Conservation (phyloP, 805 yeast genomes). For the Teunomyces atbi region DNA sequence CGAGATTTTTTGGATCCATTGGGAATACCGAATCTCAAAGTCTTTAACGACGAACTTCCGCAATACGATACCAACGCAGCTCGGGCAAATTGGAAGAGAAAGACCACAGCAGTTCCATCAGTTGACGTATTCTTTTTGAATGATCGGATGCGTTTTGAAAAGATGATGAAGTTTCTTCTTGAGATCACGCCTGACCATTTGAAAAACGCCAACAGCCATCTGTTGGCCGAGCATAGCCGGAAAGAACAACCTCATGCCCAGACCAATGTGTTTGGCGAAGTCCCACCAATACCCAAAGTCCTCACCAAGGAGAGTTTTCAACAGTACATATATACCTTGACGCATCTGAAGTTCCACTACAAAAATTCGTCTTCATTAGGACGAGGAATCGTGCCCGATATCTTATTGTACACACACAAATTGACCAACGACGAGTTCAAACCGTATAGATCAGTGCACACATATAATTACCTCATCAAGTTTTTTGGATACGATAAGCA, state of each 20-base stretch:
- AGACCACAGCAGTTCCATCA: conserved; percentile 7
- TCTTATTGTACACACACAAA: conserved; percentile 37
- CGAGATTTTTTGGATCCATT: conserved; percentile 37
- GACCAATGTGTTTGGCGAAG: conserved; percentile 20
- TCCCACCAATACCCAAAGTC: conserved; percentile 32
- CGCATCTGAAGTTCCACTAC: conserved; percentile 34
- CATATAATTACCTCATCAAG: conserved; percentile 39
- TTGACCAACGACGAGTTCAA: conserved; percentile 30
- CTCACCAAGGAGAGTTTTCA: conserved; percentile 28
- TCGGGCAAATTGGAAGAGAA: conserved; percentile 23
- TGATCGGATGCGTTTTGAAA: conserved; percentile 28
- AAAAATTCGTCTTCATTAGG: conserved; percentile 31
- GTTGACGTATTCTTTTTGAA: conserved; percentile 23
- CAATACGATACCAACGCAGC: conserved; percentile 26
- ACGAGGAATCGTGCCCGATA: conserved; percentile 37
- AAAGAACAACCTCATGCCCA: conserved; percentile 12
- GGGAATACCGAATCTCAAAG: conserved; percentile 31
- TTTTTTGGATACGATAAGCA: conserved; percentile 40
- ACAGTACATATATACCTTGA: conserved; percentile 34
- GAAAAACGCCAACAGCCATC: conserved; percentile 16
- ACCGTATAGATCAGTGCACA: conserved; percentile 29
- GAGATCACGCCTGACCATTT: conserved; percentile 30
- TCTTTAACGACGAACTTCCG: conserved; percentile 22
- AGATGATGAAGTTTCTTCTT: conserved; percentile 32
- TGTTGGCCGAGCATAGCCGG: conserved; percentile 19